Evolutionary conservation across 2,329 filamentous ascomycete genomes (phyloP), one percentile per base, ranked within the genome.

Genomic region (Plectosphaerella plurivora): DNA sequence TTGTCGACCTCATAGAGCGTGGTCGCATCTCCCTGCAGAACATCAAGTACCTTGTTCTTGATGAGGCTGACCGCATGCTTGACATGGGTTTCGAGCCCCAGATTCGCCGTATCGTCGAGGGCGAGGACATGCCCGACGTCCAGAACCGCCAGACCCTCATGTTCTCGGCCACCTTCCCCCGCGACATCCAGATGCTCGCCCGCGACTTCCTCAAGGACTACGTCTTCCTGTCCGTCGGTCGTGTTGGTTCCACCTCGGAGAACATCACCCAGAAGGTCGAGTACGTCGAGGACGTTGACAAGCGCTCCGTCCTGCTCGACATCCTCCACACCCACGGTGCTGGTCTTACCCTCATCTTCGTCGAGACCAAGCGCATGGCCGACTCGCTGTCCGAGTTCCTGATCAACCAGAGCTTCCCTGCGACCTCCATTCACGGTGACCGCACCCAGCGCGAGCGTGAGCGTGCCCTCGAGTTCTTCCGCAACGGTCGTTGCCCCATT

Each of bases 71-170:
- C 79, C 94, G 94, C 72, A 99, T 99, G 94, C 82, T 99, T 82
- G 94, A 99, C 83, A 99, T 99, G 94, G 94, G 94, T 94, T 99
- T 99, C 82, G 94, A 99, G 81, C 94, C 94, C 66, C 94, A 99
- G 78, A 99, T 99, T 69, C 92, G 94, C 67, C 89, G 93, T 65
- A 97, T 99, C 66, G 94, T 99, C 45, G 93, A 97, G 75, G 91
- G 91, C 55, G 94, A 97, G 76, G 94, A 99, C 65, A 99, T 99
- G 94, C 94, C 94, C 53, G 73, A 74, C 50, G 89, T 93, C 55
- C 77, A 85, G 60, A 78, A 82, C 63, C 92, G 94, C 67, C 94
- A 99, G 76, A 99, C 94, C 51, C 93, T 99, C 79, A 99, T 99
- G 94, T 99, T 99, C 73, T 99, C 94, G 41, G 94, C 94, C 71